Conservation (phyloP, 2,329 filamentous ascomycete species). For the Pseudogymnoascus sp. region DNA sequence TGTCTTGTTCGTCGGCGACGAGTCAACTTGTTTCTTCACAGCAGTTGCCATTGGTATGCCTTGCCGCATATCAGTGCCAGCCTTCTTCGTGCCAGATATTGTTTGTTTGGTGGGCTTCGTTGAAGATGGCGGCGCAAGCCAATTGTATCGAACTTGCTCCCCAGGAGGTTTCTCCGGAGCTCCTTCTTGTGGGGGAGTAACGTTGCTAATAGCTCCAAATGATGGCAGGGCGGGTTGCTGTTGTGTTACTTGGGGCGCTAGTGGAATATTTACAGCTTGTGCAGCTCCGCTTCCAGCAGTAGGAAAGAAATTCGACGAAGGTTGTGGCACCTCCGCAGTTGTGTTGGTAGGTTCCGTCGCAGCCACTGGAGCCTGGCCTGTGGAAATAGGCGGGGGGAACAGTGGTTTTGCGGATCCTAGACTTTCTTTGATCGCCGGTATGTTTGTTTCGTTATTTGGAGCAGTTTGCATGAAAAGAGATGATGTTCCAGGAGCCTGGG, state of each 20-base stretch:
- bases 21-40: background rate
- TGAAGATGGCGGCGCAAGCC: background rate
- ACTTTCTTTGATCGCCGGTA: background rate
- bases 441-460: background rate
- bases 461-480: background rate
- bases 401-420: background rate
- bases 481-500: background rate
- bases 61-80: background rate
- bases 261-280: background rate
- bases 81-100: background rate
- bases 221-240: background rate
- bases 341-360: background rate
- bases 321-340: background rate
- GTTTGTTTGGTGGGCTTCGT: background rate
- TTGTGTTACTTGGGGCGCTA: background rate
- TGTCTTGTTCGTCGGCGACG: background rate
- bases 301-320: background rate
- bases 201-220: background rate
- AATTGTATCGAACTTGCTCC: conserved; percentile 1
- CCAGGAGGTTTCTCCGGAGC: background rate
- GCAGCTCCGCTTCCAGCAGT: background rate
- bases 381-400: background rate
- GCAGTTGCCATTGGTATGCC: background rate
- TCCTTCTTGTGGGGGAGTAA: background rate
- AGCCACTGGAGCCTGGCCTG: background rate